Percentiles rank a stretch among this genome's conserved stretches.
Evolutionary conservation across 2,329 filamentous ascomycete species (phyloP).

Genomic region (Fusarium devonianum): DNA sequence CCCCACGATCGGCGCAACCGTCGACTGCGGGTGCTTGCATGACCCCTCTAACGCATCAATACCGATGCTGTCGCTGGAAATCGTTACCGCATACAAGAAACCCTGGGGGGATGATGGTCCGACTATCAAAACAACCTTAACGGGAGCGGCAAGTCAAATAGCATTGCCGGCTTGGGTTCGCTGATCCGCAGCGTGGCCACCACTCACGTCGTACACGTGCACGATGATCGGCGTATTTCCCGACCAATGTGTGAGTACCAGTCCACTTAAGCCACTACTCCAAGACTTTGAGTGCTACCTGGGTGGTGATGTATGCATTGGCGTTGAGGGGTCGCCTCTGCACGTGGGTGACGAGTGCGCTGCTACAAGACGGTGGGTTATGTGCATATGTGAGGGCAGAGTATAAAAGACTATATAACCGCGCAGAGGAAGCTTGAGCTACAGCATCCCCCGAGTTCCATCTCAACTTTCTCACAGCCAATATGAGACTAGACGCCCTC

Average conservation of each 20-base stretch:
- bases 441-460: background rate
- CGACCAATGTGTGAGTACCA: too few relatives aligned
- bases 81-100: too few relatives aligned
- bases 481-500: slow-evolving; percentile 30
- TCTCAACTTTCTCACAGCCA: background rate
- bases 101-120: too few relatives aligned
- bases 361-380: background rate
- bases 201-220: slow-evolving; percentile 19
- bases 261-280: background rate
- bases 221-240: slow-evolving; percentile 14
- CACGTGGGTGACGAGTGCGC: slow-evolving; percentile 3
- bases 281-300: too few relatives aligned
- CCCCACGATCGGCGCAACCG: too few relatives aligned
- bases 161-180: too few relatives aligned
- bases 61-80: too few relatives aligned
- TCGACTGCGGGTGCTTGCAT: too few relatives aligned
- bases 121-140: too few relatives aligned
- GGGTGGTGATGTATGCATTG: background rate
- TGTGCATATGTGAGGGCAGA: background rate
- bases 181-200: background rate
- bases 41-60: too few relatives aligned
- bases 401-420: background rate
- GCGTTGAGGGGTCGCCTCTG: too few relatives aligned
- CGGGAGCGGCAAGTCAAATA: too few relatives aligned
- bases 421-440: background rate